These are phyloP conservation scores for Solanum chiquidenum DNA, from an alignment of 257 asterid species.

Conservation along the genomic window DNA sequence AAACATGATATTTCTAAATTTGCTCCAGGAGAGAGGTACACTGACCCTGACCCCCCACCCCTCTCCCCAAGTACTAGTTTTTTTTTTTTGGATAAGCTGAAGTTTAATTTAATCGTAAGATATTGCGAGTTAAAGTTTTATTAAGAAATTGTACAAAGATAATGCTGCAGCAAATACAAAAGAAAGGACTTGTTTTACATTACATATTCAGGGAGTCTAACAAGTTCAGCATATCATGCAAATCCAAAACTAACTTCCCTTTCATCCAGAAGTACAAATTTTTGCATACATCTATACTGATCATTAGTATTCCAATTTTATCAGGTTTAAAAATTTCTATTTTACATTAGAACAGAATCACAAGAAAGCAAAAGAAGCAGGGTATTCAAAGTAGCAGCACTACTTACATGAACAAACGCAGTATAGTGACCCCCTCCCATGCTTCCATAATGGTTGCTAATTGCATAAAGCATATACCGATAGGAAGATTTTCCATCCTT, in stretches of 20 bases:
- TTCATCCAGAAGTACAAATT: neutral
- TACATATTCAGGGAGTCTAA: neutral
- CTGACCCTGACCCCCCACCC: neutral
- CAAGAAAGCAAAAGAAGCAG: neutral
- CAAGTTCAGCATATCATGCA: neutral
- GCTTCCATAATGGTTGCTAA: constrained; percentile 88
- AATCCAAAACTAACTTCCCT: neutral
- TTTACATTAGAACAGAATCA: neutral
- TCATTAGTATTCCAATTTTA: neutral
- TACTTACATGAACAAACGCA: constrained; percentile 75
- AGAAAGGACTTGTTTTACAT: neutral
- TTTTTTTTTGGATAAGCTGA: neutral
- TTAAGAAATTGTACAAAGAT: neutral
- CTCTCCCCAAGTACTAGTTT: neutral
- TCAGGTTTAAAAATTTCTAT: neutral
- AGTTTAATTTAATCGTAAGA: neutral
- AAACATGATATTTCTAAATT: neutral
- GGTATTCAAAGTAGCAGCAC: neutral
- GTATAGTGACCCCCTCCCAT: constrained; percentile 95
- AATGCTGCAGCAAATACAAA: neutral
- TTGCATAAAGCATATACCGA: constrained; percentile 74
- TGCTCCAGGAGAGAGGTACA: neutral
- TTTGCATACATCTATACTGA: neutral
- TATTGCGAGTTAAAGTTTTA: neutral
- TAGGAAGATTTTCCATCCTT: constrained; percentile 40